Evolutionary conservation across 108 stramenopile species (phyloP).

Genomic region (Conticribra weissflogii): DNA sequence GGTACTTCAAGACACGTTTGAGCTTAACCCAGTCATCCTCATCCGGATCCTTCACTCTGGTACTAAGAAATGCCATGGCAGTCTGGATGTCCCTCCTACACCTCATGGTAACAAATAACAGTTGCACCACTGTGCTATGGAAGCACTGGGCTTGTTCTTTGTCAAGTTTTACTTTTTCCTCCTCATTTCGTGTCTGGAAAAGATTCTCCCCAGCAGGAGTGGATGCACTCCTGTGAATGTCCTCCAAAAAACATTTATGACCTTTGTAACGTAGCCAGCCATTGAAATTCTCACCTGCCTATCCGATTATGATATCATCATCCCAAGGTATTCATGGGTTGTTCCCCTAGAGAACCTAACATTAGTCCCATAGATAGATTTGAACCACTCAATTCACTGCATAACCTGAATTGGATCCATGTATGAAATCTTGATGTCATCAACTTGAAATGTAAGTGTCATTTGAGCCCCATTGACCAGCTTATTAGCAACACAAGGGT

Average conservation of each 20-base stretch:
- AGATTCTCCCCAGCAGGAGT: slow-evolving; percentile 3
- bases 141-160: background rate
- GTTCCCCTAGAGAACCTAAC: background rate
- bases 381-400: background rate
- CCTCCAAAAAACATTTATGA: background rate
- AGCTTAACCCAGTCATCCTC: background rate
- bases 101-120: background rate
- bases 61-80: background rate
- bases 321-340: slow-evolving; percentile 7
- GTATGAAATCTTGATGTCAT: slow-evolving; percentile 7
- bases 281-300: slow-evolving; percentile 9
- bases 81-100: background rate
- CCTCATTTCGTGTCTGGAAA: background rate
- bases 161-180: background rate
- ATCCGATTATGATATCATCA: background rate
- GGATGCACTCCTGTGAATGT: background rate
- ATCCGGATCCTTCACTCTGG: background rate
- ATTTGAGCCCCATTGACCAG: background rate
- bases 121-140: background rate
- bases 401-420: background rate
- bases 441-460: slow-evolving; percentile 14
- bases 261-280: background rate
- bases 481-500: slow-evolving; percentile 12
- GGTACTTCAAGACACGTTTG: background rate
- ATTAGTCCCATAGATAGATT: background rate